phyloP scores from a whole-genome alignment of 805 yeast species.

The Starmerella roubikii region DNA sequence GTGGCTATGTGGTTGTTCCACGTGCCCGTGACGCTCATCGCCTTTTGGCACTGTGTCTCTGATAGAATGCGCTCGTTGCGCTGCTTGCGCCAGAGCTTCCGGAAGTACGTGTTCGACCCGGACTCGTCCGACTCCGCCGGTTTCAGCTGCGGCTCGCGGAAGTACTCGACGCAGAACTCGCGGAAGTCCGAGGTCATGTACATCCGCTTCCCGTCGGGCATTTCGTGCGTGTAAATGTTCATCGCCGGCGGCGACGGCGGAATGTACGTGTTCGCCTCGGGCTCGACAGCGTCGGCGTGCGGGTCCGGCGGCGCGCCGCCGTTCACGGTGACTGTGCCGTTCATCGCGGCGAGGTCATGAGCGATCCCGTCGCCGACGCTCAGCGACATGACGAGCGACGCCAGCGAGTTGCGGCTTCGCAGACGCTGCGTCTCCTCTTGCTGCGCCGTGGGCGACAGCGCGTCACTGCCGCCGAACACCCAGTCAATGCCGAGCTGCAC shows the following conservation, averaged over 20 bases:
- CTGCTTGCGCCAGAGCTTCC: conserved; percentile 75
- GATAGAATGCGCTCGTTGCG: conserved; percentile 77
- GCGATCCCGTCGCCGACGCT: not conserved
- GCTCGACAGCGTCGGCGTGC: not conserved
- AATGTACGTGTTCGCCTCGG: not conserved
- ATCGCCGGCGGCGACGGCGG: not conserved
- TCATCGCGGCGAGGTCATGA: not conserved
- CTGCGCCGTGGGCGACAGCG: not conserved
- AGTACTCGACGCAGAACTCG: conserved; percentile 58
- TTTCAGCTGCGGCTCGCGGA: conserved; percentile 91
- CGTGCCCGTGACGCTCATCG: conserved; percentile 64
- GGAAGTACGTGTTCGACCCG: conserved; percentile 74
- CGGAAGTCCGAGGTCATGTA: conserved; percentile 28
- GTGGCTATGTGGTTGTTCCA: conserved; percentile 70
- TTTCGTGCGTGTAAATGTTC: not conserved
- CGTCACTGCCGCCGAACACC: not conserved
- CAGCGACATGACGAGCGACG: not conserved
- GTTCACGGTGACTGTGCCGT: not conserved
- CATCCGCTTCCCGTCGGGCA: conserved; percentile 14
- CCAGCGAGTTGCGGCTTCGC: not conserved
- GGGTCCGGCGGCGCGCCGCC: not conserved
- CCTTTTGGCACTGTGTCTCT: conserved; percentile 83
- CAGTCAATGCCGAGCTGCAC: not conserved
- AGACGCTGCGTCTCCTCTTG: not conserved
- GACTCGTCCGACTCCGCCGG: conserved; percentile 77